phyloP scores from a whole-genome alignment of 805 yeast genomes.

The Ogataea nakhonphanomensis region DNA sequence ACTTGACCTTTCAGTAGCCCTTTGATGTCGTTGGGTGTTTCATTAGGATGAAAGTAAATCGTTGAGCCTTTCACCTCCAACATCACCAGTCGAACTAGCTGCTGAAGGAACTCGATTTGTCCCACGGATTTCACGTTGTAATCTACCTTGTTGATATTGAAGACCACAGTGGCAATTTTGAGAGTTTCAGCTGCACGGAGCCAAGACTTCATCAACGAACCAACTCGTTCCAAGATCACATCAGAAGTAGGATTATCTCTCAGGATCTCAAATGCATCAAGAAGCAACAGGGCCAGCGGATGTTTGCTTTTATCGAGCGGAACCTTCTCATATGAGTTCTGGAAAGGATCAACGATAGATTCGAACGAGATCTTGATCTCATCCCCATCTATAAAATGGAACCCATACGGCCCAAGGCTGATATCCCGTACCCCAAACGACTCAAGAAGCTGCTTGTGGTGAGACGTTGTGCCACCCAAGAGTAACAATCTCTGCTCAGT shows the following conservation, averaged over 20 bases:
- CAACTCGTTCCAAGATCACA: background rate
- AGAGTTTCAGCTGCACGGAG: background rate
- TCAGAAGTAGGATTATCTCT: background rate
- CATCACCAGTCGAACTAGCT: conserved; percentile 20
- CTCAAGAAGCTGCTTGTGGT: conserved; percentile 7
- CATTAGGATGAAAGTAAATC: conserved; percentile 5
- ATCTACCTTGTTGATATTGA: conserved; percentile 12
- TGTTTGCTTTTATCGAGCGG: no score
- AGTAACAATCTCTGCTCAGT: conserved; percentile 5
- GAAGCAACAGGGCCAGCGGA: background rate
- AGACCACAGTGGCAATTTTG: conserved; percentile 4
- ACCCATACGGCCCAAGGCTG: conserved; percentile 12
- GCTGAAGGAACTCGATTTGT: conserved; percentile 27
- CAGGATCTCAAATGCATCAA: background rate
- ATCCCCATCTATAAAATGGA: conserved; percentile 5
- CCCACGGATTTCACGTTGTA: conserved; percentile 19
- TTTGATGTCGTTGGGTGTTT: background rate
- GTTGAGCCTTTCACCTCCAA: conserved; percentile 14
- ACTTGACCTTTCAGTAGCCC: background rate
- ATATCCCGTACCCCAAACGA: conserved; percentile 1
- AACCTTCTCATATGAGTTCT: background rate
- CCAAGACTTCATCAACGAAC: conserved; percentile 2
- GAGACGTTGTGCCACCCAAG: conserved; percentile 9
- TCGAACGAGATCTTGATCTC: conserved; percentile 10
- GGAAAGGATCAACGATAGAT: conserved; percentile 8